Percentiles rank a stretch among this genome's conserved stretches.
Evolutionary conservation across 345 rosid species (phyloP).

Genomic region (Barbarea vulgaris): DNA sequence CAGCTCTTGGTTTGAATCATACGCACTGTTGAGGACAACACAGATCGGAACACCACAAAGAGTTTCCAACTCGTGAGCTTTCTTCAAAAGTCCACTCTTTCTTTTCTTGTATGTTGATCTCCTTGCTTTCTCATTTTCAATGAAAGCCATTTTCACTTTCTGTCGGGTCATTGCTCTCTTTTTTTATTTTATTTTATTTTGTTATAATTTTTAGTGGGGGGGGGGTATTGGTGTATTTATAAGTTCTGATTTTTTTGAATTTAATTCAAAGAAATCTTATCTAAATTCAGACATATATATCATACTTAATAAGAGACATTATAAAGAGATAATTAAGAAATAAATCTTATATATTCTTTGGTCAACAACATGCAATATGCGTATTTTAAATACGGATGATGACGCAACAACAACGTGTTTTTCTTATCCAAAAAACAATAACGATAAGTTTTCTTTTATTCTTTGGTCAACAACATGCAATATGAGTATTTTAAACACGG

Average conservation of each 20-base stretch:
- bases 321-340: background rate
- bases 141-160: conserved; percentile 58
- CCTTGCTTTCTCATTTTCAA: conserved; percentile 52
- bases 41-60: conserved; percentile 63
- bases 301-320: conserved; percentile 6
- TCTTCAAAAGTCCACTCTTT: conserved; percentile 63
- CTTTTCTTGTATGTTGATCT: conserved; percentile 68
- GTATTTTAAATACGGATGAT: background rate
- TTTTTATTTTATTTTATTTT: background rate
- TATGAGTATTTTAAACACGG: no score
- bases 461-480: no score
- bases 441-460: no score
- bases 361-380: background rate
- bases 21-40: conserved; percentile 45
- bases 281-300: background rate
- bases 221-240: conserved; percentile 16
- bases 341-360: no score
- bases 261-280: background rate
- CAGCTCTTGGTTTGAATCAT: conserved; percentile 45
- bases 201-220: background rate
- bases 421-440: background rate
- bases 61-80: conserved; percentile 61
- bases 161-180: conserved; percentile 52
- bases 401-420: background rate
- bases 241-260: background rate